Conservation (phyloP, 805 yeast genomes). For the Kodamaea fukazawae region DNA sequence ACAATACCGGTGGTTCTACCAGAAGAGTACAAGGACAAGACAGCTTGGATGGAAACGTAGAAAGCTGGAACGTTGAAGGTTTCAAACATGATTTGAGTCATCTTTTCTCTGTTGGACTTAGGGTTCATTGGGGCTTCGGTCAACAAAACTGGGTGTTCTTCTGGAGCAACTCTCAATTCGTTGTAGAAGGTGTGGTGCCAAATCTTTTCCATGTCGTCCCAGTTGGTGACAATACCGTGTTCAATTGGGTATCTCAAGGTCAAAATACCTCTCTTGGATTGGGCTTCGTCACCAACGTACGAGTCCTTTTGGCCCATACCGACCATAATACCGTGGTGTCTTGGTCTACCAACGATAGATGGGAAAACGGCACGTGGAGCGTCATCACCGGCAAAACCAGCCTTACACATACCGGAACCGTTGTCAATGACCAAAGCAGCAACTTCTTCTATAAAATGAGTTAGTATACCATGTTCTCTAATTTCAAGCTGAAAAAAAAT, state of each 20-base stretch:
- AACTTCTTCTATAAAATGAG: conserved; percentile 41
- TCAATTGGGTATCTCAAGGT: conserved; percentile 98
- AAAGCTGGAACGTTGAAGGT: conserved; percentile 99
- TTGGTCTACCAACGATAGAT: conserved; percentile 99
- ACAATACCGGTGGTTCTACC: conserved; percentile 99
- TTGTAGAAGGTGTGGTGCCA: conserved; percentile 99
- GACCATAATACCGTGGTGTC: conserved; percentile 99
- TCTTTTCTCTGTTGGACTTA: conserved; percentile 98
- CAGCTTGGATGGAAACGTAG: conserved; percentile 98
- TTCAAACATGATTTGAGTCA: conserved; percentile 99
- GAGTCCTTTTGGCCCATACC: conserved; percentile 99
- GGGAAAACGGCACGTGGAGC: conserved; percentile 99
- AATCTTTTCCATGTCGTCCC: conserved; percentile 99
- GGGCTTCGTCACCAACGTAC: conserved; percentile 99
- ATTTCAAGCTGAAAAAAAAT: too few species aligned
- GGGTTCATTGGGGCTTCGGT: conserved; percentile 99
- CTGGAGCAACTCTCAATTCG: conserved; percentile 99
- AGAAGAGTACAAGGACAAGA: conserved; percentile 94
- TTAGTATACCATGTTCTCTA: conserved; percentile 21
- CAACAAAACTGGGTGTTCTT: conserved; percentile 98
- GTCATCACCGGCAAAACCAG: conserved; percentile 99
- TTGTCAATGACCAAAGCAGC: conserved; percentile 87
- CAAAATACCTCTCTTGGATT: conserved; percentile 99
- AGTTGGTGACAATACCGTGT: conserved; percentile 99
- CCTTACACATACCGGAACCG: conserved; percentile 99